These are phyloP conservation scores for Aphelidium insulamus DNA, from an alignment of 371 early-diverging fungal species.

Conservation along the genomic window DNA sequence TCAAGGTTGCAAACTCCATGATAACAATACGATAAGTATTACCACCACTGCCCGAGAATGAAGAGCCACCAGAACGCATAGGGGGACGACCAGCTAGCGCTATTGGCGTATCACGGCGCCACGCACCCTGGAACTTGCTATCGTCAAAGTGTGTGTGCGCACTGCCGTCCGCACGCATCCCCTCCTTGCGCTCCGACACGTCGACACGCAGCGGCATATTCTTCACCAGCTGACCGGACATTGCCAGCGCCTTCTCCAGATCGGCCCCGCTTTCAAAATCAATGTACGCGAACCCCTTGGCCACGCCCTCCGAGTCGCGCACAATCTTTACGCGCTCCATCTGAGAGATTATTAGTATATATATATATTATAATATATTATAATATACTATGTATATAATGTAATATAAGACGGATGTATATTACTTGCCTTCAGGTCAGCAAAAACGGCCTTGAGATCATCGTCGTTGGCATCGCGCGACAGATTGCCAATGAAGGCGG, in stretches of 20 bases:
- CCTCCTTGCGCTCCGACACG: no score
- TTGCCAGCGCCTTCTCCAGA: conserved; percentile 48
- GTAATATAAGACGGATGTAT: not conserved
- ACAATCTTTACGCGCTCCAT: conserved; percentile 38
- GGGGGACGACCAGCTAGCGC: no score
- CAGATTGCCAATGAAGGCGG: conserved; percentile 68
- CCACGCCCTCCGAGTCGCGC: conserved; percentile 44
- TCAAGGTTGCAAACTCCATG: no score
- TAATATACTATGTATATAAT: not conserved
- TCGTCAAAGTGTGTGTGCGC: no score
- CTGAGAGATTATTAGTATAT: not conserved
- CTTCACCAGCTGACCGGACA: conserved; percentile 33
- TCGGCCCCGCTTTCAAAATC: conserved; percentile 69
- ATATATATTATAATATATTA: not conserved
- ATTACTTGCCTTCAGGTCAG: conserved; percentile 24
- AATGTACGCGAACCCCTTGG: conserved; percentile 82
- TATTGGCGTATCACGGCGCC: no score
- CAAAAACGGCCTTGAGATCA: conserved; percentile 47
- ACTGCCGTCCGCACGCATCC: no score
- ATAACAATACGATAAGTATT: no score
- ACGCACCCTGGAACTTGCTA: no score
- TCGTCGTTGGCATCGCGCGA: conserved; percentile 53
- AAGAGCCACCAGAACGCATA: no score
- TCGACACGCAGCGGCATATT: no score
- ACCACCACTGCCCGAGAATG: no score